Evolutionary conservation across 371 early-diverging fungal species (phyloP), one percentile per base, ranked within the genome.

Genomic region (Synchytrium microbalum): DNA sequence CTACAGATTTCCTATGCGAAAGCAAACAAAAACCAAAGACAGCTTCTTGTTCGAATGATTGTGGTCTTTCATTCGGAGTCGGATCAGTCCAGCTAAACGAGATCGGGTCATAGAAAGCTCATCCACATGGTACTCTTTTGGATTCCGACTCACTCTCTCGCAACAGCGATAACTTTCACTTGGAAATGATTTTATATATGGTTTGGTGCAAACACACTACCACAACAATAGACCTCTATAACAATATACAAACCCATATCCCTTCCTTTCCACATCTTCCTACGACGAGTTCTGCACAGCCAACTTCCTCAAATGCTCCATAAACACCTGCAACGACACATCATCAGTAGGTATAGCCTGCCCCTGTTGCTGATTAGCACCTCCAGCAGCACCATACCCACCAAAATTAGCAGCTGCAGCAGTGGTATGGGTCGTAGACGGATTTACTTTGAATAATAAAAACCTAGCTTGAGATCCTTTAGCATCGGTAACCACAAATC

Each of bases 381-480:
- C 80, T 59, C 77, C 77, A 46, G 78, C 75, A 55, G 83, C 86
- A 1, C 75, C 75, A 58, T 72, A 73, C 19, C 67, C 87, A 82
- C 60, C 67, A 5, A 59, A 31, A 1, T 60, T 55, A 1, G 54
- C 67, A 23, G 27, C 38, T 1, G 54, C 67, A 23, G 27, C 38
- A 61, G 86, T 85, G 30, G 82, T 81, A 71, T 98, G 96, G 8
- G 96, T 97, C 0, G 92, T 92, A n/a, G 95, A 93, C 33, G 99
- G 99, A 73, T 99, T 99, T 54, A 99, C 86, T 76, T 98, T 99
- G 66, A 93, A 90, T 30, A 99, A 83, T 67, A 99, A 78, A 89
- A 99, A 99, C 70, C 99, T 92, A 24, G 98, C 99, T 80, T 99
- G 99, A 2, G 99, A 98, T 27, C 96, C 95, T 65, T 93, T 86